A percentile compares a stretch with the other conserved stretches of the same genome.
phyloP scores from a whole-genome alignment of 1,139 yeast genomes.

The Yamadazyma buinensis region DNA sequence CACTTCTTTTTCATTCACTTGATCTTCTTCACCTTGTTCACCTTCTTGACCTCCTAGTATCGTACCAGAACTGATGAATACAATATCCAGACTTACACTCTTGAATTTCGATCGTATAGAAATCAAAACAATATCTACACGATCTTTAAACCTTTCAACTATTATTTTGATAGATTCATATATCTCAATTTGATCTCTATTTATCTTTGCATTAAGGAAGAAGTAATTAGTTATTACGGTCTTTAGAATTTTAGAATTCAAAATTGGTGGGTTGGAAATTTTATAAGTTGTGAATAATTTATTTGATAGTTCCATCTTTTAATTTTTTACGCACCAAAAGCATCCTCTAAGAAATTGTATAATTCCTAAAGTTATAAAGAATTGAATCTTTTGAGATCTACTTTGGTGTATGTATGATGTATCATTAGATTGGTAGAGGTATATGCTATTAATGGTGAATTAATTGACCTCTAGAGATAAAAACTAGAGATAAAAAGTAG shows the following conservation, averaged over 20 bases:
- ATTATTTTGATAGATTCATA: constrained; percentile 2
- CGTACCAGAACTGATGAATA: constrained; percentile 1
- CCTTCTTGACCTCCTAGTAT: no score
- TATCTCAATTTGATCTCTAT: constrained; percentile 2
- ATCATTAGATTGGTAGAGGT: no score
- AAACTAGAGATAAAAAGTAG: no score
- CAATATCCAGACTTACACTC: constrained; percentile 2
- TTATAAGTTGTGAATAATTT: constrained; percentile 3
- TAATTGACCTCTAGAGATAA: no score
- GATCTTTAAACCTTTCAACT: background rate
- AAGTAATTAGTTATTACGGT: constrained; percentile 4
- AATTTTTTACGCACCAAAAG: background rate
- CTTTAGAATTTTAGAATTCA: background rate
- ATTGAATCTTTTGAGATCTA: no score
- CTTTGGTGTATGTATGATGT: no score
- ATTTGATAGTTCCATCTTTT: background rate
- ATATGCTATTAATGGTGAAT: no score
- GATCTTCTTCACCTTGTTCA: background rate
- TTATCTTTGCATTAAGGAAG: constrained; percentile 2
- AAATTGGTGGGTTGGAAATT: background rate
- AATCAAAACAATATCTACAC: background rate
- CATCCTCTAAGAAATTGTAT: no score
- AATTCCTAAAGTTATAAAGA: no score
- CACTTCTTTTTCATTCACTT: background rate
- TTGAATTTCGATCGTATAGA: constrained; percentile 2